A percentile compares a stretch with the other conserved stretches of the same genome.
phyloP scores from a whole-genome alignment of 805 yeast genomes.

The Hermanozyma aechmeae region DNA sequence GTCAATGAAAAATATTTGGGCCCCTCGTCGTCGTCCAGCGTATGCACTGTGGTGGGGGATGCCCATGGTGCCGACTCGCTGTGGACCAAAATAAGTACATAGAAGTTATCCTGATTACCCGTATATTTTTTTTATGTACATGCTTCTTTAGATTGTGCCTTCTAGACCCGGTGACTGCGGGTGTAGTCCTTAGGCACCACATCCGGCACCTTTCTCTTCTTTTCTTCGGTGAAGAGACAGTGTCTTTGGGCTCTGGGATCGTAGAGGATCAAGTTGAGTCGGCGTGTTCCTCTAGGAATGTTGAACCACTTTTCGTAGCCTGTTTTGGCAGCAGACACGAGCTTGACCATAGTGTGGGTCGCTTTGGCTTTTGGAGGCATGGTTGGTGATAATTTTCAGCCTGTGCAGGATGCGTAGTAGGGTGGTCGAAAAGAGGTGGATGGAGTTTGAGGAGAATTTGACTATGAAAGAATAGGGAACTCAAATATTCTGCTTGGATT shows the following conservation, averaged over 20 bases:
- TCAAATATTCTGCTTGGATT: too few species aligned
- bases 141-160: neutral
- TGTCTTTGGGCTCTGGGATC: constrained; percentile 64
- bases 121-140: neutral
- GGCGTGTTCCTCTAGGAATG: constrained; percentile 74
- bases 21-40: constrained; percentile 13
- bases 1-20: constrained; percentile 66
- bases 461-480: too few species aligned
- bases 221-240: constrained; percentile 81
- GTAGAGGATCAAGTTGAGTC: constrained; percentile 55
- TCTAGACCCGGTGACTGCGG: constrained; percentile 16
- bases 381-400: too few species aligned
- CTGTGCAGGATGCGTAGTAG: too few species aligned
- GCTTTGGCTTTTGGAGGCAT: constrained; percentile 68
- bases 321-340: constrained; percentile 83
- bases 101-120: neutral
- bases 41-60: constrained; percentile 40
- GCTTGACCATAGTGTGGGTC: constrained; percentile 73
- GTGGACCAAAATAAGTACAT: too few species aligned
- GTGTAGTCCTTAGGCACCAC: constrained; percentile 26
- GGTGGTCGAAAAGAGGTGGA: neutral
- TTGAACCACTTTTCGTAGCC: constrained; percentile 77
- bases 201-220: constrained; percentile 71
- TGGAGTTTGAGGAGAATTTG: neutral
- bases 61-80: too few species aligned